Evolutionary conservation across 305 asterid species (phyloP), one percentile per base, ranked within the genome.

Genomic region (Ilex paraguariensis): DNA sequence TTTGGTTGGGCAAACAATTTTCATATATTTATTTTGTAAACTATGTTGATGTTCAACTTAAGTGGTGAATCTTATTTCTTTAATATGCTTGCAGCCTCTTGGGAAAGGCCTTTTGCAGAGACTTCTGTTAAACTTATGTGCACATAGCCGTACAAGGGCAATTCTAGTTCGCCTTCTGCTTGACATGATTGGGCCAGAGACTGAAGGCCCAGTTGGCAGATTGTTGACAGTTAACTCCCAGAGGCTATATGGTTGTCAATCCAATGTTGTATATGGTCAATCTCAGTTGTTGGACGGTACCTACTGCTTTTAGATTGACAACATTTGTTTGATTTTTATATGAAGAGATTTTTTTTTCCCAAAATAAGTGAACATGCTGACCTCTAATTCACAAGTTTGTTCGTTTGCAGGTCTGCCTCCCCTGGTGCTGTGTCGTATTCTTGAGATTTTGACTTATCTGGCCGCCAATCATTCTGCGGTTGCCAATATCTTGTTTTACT

Each of bases 201-300:
- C n/a, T n/a, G n/a, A n/a, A n/a, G n/a, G n/a, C n/a, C n/a, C n/a
- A n/a, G n/a, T n/a, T n/a, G n/a, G n/a, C n/a, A n/a, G n/a, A n/a
- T n/a, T n/a, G n/a, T n/a, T n/a, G n/a, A n/a, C n/a, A n/a, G n/a
- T n/a, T n/a, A n/a, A n/a, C n/a, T n/a, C 93, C 42, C 93, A 80
- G 62, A 87, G 98, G 80, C 98, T 94, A 62, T 94, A 84, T 56
- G 98, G 99, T 66, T 94, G 98, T 69, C 97, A 88, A 72, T 91
- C 98, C 52, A 88, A 85, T 79, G 90, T 94, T 79, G 90, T 90
- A 66, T 87, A 91, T 79, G 87, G 93, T 58, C 87, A 96, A 81
- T 91, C 99, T 61, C 95, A 91, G 73, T 64, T 93, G 65, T 87
- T 89, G 79, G 91, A 87, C 73, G 97, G 99, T 93, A 90, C 6